A percentile compares a stretch with the other conserved stretches of the same genome.
Evolutionary conservation across 139 green algal genomes (phyloP).

Genomic region (Spirogloea muscicola): DNA sequence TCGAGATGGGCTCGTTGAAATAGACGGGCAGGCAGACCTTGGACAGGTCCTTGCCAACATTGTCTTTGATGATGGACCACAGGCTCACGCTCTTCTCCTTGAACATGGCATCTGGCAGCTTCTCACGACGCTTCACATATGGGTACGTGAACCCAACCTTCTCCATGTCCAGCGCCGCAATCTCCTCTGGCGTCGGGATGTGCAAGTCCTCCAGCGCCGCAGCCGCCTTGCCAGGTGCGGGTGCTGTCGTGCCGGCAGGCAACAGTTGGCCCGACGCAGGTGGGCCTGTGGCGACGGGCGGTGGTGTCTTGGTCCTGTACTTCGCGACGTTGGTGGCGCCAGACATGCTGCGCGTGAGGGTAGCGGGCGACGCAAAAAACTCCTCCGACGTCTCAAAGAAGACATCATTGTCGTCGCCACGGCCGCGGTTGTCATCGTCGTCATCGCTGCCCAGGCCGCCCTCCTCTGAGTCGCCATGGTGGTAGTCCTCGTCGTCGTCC

Average conservation of each 20-base stretch:
- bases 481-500: not conserved
- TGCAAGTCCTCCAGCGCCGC: no score
- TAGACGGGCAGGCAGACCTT: constrained; percentile 85
- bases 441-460: not conserved
- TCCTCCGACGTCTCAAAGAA: constrained; percentile 28
- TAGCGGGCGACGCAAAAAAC: not conserved
- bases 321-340: no score
- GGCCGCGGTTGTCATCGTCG: not conserved
- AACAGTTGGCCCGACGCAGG: no score
- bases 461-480: not conserved
- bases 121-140: not conserved
- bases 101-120: constrained; percentile 55
- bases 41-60: constrained; percentile 51
- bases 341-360: no score
- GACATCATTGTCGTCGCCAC: not conserved
- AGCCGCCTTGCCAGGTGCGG: no score
- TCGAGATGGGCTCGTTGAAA: constrained; percentile 88
- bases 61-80: constrained; percentile 83
- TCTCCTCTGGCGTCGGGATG: no score
- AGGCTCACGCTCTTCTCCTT: constrained; percentile 72
- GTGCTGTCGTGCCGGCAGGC: no score
- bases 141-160: constrained; percentile 16
- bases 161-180: constrained; percentile 10
- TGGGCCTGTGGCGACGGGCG: no score
- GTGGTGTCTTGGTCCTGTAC: no score